phyloP scores from a whole-genome alignment of 1,284 basidiomycete genomes.

The Puccinia horiana region DNA sequence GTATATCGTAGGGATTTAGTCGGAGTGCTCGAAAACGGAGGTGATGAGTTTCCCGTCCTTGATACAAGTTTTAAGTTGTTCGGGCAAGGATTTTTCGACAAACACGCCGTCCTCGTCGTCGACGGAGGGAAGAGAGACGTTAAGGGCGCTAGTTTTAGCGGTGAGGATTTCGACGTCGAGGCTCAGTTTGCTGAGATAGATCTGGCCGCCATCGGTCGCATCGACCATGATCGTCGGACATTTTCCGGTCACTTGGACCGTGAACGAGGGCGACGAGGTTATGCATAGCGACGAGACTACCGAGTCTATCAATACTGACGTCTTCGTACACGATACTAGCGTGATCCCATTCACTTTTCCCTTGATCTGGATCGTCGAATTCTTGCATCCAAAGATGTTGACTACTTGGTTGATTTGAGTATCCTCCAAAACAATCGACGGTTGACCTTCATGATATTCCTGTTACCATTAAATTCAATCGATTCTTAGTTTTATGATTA shows the following conservation, averaged over 20 bases:
- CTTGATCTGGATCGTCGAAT: conserved; percentile 78
- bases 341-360: conserved; percentile 96
- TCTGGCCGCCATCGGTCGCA: conserved; percentile 89
- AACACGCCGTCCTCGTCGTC: conserved; percentile 88
- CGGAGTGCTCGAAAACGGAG: conserved; percentile 82
- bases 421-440: conserved; percentile 72
- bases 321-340: conserved; percentile 84
- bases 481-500: not conserved
- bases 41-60: conserved; percentile 83
- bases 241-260: conserved; percentile 83
- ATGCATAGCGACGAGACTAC: conserved; percentile 85
- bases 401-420: conserved; percentile 81
- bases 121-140: conserved; percentile 84
- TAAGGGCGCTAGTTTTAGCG: conserved; percentile 91
- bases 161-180: conserved; percentile 84
- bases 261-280: conserved; percentile 88
- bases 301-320: conserved; percentile 82
- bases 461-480: conserved; percentile 57
- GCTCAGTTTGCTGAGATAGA: conserved; percentile 85
- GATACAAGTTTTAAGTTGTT: conserved; percentile 88
- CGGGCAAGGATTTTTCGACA: conserved; percentile 85
- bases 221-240: conserved; percentile 92
- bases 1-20: conserved; percentile 60
- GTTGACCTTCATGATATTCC: conserved; percentile 91
- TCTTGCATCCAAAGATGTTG: conserved; percentile 89